Base-by-base conservation (phyloP, 2,329 filamentous ascomycete genomes). In the Dichotomopilus funicola region DNA sequence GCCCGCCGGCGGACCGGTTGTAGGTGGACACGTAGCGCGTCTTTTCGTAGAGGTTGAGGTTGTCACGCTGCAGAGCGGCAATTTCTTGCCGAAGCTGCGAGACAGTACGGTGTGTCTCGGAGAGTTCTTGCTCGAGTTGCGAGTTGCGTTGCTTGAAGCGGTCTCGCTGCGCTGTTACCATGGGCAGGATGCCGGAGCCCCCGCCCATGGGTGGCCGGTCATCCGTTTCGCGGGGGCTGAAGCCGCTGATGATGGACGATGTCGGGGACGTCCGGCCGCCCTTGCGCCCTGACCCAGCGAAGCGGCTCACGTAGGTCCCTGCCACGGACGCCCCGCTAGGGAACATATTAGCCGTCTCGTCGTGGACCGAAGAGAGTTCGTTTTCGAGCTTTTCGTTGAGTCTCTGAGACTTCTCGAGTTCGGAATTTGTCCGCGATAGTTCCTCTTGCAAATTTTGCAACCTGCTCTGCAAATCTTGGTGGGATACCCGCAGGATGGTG, bases 211-310 rank as follows among this genome's bases (percentile, higher is more conserved):
- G 37, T 12, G 85, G 77, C 47, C 90, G 88, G 12, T 78, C 74
- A 41, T 62, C 62, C 33, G 41, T 48, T 72, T 75, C 76, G 44
- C 82, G 79, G 27, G 88, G 85, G 66, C 95, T 89, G 67, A 96
- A 91, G n/a, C 94, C 94, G 58, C 91, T 96, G 65, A 99, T 97
- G 65, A 99, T 97, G 19, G 92, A 97, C 4, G 92, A 97, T 1
- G 94, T 97, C 0, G 94, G 95, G 2, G 94, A 97, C 12, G 87
- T 82, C 49, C 78, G 76, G 42, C 86, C 82, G 35, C 87, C 83
- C 64, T 84, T 82, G 49, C 88, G 81, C 13, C 82, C 78, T 1
- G 79, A 77, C 41, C 76, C 77, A 10, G 77, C 71, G 66, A 91
- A 88, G 49, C 88, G 83, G 27, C 88, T 92, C 51, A 85, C 82